phyloP scores from a whole-genome alignment of 208 protist species.

The Lotmaria passim region DNA sequence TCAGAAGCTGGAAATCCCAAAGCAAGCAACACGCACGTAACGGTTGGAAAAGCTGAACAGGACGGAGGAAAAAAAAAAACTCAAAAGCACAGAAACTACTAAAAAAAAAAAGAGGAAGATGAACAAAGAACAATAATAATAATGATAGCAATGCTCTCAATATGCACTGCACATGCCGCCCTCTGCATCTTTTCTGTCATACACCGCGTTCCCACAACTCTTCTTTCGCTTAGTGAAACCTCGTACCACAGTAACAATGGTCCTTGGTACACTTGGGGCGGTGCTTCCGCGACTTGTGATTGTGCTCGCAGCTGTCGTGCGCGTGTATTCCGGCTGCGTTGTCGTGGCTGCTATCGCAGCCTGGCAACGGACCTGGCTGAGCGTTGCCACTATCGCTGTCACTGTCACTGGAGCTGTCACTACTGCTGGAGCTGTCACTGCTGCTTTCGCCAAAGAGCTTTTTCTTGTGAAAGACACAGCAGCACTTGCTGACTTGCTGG shows the following conservation, averaged over 20 bases:
- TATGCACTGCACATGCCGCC: too few relatives aligned
- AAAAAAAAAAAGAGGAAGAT: slow-evolving; percentile 1
- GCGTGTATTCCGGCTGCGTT: not conserved
- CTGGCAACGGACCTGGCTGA: not conserved
- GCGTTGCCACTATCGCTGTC: slow-evolving; percentile 4
- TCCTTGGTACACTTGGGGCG: slow-evolving; percentile 66
- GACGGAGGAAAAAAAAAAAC: not conserved
- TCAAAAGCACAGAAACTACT: not conserved
- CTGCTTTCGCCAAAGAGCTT: slow-evolving; percentile 88
- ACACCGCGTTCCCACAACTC: too few relatives aligned
- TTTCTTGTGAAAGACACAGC: slow-evolving; percentile 91
- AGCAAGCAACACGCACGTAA: not conserved
- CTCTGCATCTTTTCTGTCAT: too few relatives aligned
- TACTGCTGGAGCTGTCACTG: slow-evolving; percentile 59
- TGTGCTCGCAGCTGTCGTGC: slow-evolving; percentile 14
- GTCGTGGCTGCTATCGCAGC: not conserved
- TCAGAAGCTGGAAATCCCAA: too few relatives aligned
- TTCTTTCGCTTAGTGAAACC: slow-evolving; percentile 49
- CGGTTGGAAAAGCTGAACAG: too few relatives aligned
- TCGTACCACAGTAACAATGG: slow-evolving; percentile 76
- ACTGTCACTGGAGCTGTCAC: slow-evolving; percentile 16
- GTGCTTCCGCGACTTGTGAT: slow-evolving; percentile 13
- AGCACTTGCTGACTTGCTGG: slow-evolving; percentile 87
- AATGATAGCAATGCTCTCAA: too few relatives aligned
- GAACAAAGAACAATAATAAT: not conserved